Evolutionary conservation across 352 stramenopile genomes (phyloP), one percentile per base, ranked within the genome.

Genomic region (Globisporangium cystogenes): DNA sequence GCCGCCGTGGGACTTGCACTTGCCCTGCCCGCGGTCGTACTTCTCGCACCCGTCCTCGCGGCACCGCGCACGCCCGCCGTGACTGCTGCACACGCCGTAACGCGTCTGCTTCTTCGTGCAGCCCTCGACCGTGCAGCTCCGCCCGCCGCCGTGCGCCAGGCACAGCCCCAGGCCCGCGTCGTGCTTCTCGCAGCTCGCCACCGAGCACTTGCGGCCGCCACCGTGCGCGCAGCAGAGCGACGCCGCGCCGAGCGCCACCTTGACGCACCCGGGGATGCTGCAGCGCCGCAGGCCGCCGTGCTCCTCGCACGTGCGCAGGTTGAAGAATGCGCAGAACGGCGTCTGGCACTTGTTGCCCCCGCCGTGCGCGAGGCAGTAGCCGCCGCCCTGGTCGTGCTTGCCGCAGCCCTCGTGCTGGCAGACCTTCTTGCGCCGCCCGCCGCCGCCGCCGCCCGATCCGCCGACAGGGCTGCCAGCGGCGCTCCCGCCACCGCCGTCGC

Each of bases 1-100:
- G 4, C 82, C 82, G n/a, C 82, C 82, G 48, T 93, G 82, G 12
- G 73, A 64, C 59, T 93, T 93, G 63, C 82, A 93, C 44, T 86
- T 83, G 36, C 80, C 81, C 58, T 91, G 74, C 4, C 80, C 76
- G 45, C 80, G 68, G 50, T 90, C 80, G 49, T 72, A 87, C 55
- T 93, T 93, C 33, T 80, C 68, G 40, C 82, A 93, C 14, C 80
- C 80, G 37, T 83, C 74, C 27, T 86, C 74, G 37, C 86, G 82
- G 67, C 82, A 93, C 44, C 81, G 75, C 40, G 76, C 78, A 21
- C 78, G 78, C 41, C 80, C 80, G 43, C 80, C 80, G 54, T 90
- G 82, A 27, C 74, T 68, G 51, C 79, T 88, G 53, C 82, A 93
- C 11, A 87, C 57, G 12, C 82, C 82, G 44, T 86, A 90, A 29